Evolutionary conservation across 495 filamentous ascomycete genomes (phyloP), one percentile per base, ranked within the genome.

Genomic region (Melanomma pulvis-pyrius): DNA sequence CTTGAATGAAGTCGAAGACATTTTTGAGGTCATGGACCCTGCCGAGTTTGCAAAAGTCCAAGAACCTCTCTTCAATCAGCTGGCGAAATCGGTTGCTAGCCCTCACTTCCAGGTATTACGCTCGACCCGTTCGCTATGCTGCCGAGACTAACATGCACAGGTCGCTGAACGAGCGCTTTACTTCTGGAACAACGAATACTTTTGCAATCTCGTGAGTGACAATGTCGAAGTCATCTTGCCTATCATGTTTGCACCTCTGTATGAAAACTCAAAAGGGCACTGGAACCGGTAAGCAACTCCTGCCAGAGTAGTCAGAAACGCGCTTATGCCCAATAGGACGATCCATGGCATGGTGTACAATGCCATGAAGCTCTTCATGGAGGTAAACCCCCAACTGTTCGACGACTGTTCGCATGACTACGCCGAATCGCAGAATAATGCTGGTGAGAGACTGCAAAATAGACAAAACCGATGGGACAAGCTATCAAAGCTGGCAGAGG

Each of bases 181-280:
- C 80, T 99, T 98, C 82, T 99, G 94, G 94, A 99, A 99, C 79
- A 99, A 99, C 74, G 94, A 99, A 75, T 99, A 99, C 73, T 99
- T 99, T 81, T 99, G 94, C 82, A 99, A 99, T 74, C 81, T 99
- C 59, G 94, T 99, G 58, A 97, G 93, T 82, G 94, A 99, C 77
- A 98, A 99, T 74, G 94, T 98, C 30, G 93, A 97, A 70, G 91
- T 96, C 47, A 99, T 99, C 72, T 82, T 99, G 32, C 94, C 94
- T 7, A 98, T 99, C 68, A 99, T 99, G 94, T 99, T 99, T 75
- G 93, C 96, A 25, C 94, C 94, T 1, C 83, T 99, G 22, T 99
- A 97, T 69, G 94, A 99, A 78, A 99, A 99, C 76, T 98, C 96
- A 19, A 99, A 99, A 77, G 94, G 94, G 17, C 94, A 99, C 72